Evolutionary conservation across 345 rosid species (phyloP), one percentile per base, ranked within the genome.

Genomic region (Mercurialis annua): DNA sequence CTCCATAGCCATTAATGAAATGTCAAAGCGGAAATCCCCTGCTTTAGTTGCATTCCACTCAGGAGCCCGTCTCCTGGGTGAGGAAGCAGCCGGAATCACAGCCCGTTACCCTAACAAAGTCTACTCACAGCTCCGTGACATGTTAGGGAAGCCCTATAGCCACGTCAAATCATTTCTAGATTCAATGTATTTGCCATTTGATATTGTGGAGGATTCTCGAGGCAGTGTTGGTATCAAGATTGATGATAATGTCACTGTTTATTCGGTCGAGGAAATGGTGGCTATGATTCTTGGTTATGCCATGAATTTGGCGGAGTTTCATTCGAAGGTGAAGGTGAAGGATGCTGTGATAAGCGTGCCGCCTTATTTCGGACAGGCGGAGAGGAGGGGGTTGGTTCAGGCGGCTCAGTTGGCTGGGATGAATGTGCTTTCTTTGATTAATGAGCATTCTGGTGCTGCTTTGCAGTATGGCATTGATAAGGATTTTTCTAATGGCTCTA

Each of bases 401-500:
- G 98, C 99, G 1, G 92, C 99, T 2, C 87, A 90, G 64, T 73
- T 95, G 83, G 99, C 94, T 1, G 99, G 97, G 43, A 83, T 92
- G 58, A 95, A 90, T 76, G 97, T 87, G 50, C 92, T 95, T 61
- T 81, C 97, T 0, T 66, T 95, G 76, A 76, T 79, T 34, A 86
- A 92, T 70, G 99, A 95, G 81, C 97, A 88, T 71, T 85, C 98
- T 0, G 98, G 98, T 50, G 99, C 97, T 0, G 99, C 99, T 15
- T 88, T 95, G 80, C 99, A 95, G 82, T 95, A 95, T 71, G 98
- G 98, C 71, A 95, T 95, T 69, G 98, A 90, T 72, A 95, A 95
- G 79, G 92, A 95, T 78, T 95, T 95, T 53, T 76, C 90, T 1
- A 95, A 95, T 62, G 93, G 71, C 34, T 88, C 99, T 7, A 83